Base-by-base conservation (phyloP, 1,284 basidiomycete species). In the Boletellus deceptivus region DNA sequence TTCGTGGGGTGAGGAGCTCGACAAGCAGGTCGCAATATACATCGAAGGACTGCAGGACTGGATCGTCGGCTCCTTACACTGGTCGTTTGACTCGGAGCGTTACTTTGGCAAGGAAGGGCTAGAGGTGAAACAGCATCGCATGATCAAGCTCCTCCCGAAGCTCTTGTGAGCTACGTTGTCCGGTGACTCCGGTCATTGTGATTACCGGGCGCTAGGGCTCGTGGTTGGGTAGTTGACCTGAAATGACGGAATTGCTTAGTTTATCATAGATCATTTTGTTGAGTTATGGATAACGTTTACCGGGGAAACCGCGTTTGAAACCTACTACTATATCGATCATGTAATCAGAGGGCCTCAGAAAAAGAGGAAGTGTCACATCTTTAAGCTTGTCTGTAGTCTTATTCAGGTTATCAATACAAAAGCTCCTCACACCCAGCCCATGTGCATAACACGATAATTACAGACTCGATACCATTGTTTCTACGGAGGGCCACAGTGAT, bases 11-110 rank as follows among this genome's bases (percentile, higher is more conserved):
- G 67, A 70, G 2, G 73, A 76, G 39, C 60, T 81, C 25, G 79
- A 83, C 50, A 65, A 59, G 16, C 75, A 77, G 64, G 78, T 83
- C 22, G 56, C 63, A 20, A 63, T 65, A 18, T 83, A 83, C 50
- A 64, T 83, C 25, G 57, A 73, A 40, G 79, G 80, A 16, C 61
- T 83, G 18, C 75, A 77, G 55, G 72, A 80, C 53, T 83, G 81
- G 82, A 79, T 79, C 40, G 73, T 80, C 31, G 80, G 80, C 69
- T 79, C 69, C 36, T 64, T 82, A 36, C 76, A 80, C 54, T 83
- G 80, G 80, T 79, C 77, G 59, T 83, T 83, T 61, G 74, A 75
- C 64, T 78, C 77, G 6, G 71, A 73, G 45, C 70, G 80, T 6
- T 83, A 83, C 58, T 83, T 83, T 60, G 80, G 78, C 14, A 67